phyloP scores from a whole-genome alignment of 495 filamentous ascomycete genomes.

The Corynascus novoguineensis region DNA sequence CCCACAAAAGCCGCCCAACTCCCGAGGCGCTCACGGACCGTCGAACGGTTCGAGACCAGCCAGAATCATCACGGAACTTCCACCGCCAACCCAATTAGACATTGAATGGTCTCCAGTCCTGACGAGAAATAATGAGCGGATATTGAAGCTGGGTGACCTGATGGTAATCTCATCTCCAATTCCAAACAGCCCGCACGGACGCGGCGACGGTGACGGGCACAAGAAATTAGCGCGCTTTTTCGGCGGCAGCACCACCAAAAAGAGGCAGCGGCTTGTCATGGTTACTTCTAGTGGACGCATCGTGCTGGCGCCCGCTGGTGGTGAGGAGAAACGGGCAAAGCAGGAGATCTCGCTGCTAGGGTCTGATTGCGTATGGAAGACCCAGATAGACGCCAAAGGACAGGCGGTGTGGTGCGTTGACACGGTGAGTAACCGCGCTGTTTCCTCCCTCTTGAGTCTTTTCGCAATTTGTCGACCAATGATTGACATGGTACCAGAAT shows the following conservation, averaged over 20 bases:
- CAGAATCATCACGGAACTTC: constrained; percentile 88
- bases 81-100: constrained; percentile 92
- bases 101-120: constrained; percentile 99
- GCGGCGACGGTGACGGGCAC: constrained; percentile 48
- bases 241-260: constrained; percentile 82
- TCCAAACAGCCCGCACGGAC: constrained; percentile 62
- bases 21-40: constrained; percentile 32
- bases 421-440: constrained; percentile 71
- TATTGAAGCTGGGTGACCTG: constrained; percentile 88
- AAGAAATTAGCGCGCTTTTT: constrained; percentile 92
- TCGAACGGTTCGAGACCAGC: constrained; percentile 56
- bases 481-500: constrained; percentile 45
- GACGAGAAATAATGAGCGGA: constrained; percentile 84
- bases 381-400: constrained; percentile 74
- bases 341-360: constrained; percentile 75
- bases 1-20: constrained; percentile 46
- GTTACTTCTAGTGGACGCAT: constrained; percentile 86
- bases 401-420: constrained; percentile 86
- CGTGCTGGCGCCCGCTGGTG: constrained; percentile 84
- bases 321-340: constrained; percentile 94
- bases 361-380: constrained; percentile 68
- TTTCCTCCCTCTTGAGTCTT: background rate
- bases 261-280: constrained; percentile 89
- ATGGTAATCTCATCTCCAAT: constrained; percentile 72
- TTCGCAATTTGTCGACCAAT: constrained; percentile 1